A percentile compares a stretch with the other conserved stretches of the same genome.
Conservation (phyloP, 2,329 filamentous ascomycete species). For the Alternaria sp. region DNA sequence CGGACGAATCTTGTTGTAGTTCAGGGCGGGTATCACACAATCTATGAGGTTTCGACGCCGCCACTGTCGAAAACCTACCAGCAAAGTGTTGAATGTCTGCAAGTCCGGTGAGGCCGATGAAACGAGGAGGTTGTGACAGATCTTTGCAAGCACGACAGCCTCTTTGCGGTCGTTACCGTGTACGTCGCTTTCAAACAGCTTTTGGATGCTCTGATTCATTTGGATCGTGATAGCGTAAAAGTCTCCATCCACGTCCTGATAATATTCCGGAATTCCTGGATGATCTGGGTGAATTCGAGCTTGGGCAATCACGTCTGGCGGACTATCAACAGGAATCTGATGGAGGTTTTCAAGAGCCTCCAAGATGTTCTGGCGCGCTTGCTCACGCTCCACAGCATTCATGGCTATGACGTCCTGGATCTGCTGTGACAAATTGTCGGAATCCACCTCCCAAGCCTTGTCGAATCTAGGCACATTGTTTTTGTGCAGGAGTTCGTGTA, state of each 20-base stretch:
- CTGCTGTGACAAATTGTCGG: conserved; percentile 24
- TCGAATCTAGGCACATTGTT: conserved; percentile 13
- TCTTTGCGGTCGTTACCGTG: conserved; percentile 17
- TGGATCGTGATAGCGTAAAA: conserved; percentile 38
- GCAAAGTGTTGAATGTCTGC: conserved; percentile 73
- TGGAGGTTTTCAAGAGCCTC: conserved; percentile 23
- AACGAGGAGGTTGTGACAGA: conserved; percentile 70
- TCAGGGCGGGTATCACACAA: conserved; percentile 38
- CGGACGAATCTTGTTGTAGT: conserved; percentile 50
- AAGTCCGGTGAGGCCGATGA: conserved; percentile 68
- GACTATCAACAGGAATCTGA: conserved; percentile 7
- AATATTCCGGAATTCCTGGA: conserved; percentile 39
- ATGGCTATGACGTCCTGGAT: conserved; percentile 23
- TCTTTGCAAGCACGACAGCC: conserved; percentile 35
- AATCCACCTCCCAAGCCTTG: not conserved
- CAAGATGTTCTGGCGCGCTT: conserved; percentile 22
- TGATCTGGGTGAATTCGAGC: conserved; percentile 13
- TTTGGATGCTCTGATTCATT: conserved; percentile 41
- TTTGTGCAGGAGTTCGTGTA: conserved; percentile 43
- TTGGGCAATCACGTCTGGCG: conserved; percentile 16
- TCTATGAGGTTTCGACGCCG: conserved; percentile 32
- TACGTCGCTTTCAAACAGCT: conserved; percentile 21
- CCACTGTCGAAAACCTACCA: conserved; percentile 63
- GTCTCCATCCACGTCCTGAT: conserved; percentile 48
- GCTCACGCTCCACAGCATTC: not conserved